Base-by-base conservation (phyloP, 2,329 filamentous ascomycete species). In the Curvularia spicifera region DNA sequence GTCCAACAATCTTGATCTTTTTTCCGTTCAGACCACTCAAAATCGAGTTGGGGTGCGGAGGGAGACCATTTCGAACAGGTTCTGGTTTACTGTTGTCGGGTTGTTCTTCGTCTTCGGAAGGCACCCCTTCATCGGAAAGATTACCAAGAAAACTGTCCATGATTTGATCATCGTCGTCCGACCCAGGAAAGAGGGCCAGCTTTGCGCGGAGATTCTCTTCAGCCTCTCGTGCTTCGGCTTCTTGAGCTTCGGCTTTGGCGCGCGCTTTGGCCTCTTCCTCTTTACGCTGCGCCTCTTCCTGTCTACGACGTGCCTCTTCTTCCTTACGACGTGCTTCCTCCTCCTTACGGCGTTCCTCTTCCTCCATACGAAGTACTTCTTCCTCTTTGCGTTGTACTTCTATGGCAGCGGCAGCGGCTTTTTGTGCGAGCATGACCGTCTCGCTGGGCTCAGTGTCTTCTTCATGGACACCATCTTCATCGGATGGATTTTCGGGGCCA, bases 121-220 rank as follows among this genome's bases (percentile, higher is more conserved):
- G 56, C 28, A 68, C 65, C 35, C 72, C 67, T 9, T 65, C 63
- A 22, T 64, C 62, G 7, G 70, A 60, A 7, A 73, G 56, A 28
- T 64, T 57, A 15, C 67, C 67, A 20, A 75, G 69, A 57, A 75
- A 73, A 8, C 57, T 67, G 24, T 73, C 68, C 4, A 73, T 53
- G 7, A 67, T 58, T 35, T 67, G 57, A 18, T 18, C 18, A 6
- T 69, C 56, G 4, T 72, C 64, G 4, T 71, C 67, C n/a, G 72
- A 70, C 22, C 70, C 73, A 22, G 74, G 69, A 33, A 70, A 70
- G 4, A 75, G 61, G 3, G 66, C 70, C 61, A 76, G 67, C 55
- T 77, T 77, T 3, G 73, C 71, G 8, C 67, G 67, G 18, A 74
- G 55, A 47, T 77, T 78, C 43, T 76, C 72, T 53, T 75, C 68